Evolutionary conservation across 495 filamentous ascomycete genomes (phyloP), one percentile per base, ranked within the genome.

Genomic region (Penicillium canariense): DNA sequence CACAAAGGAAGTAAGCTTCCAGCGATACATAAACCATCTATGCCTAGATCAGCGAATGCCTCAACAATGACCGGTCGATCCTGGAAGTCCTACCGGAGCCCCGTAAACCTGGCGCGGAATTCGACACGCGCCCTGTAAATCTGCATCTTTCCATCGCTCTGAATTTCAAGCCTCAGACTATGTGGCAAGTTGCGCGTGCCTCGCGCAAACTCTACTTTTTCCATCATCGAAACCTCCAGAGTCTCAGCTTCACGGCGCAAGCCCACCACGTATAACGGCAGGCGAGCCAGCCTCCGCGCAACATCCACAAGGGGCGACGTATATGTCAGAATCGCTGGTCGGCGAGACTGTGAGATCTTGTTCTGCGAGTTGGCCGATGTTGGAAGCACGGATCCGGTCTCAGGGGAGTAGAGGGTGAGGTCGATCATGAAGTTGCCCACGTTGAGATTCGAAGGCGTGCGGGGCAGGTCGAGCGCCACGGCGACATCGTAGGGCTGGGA

Each of bases 401-500:
- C 67, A 1, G 75, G 74, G 14, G 77, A 73, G 30, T 84, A 73
- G 11, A 93, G 76, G 14, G 81, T 73, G n/a, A 97, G 73, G 46
- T 90, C 84, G 12, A 96, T 73, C 92, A 97, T 97, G 78, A 97
- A 97, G 71, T 97, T 97, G 18, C 93, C 94, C 7, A 68, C 69
- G 10, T 65, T 75, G 73, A 80, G 62, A 48, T 83, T 83, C 1
- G 66, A 63, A 6, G 77, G 78, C 0, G 76, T 81, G 10, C 75
- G 84, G 11, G 89, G 90, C 1, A 94, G 77, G 70, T 84, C 89
- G 25, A 94, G 76, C 69, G 79, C 81, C 26, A 94, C 74, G 65
- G 78, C 76, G 74, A 93, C 88, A 60, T 84, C 82, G 63, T 87
- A 90, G 47, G 72, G 62, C 59, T 82, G 78, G 5, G 68, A 63